These are phyloP conservation scores for Chaetothyriales sp. DNA, from an alignment of 2,329 filamentous ascomycete genomes.

Conservation along the genomic window DNA sequence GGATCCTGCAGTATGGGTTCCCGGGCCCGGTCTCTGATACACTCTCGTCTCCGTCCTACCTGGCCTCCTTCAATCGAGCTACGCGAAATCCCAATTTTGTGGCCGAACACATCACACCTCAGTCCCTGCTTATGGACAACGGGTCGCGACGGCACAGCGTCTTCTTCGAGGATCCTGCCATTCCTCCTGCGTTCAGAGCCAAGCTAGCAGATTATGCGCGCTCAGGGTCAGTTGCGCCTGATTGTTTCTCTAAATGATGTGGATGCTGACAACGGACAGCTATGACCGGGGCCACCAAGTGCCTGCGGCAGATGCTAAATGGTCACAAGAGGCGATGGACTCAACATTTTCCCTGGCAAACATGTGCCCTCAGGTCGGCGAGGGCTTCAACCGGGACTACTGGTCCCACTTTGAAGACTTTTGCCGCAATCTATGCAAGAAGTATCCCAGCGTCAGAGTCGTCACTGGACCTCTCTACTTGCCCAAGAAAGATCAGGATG, in stretches of 20 bases:
- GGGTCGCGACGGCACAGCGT: constrained; percentile 71
- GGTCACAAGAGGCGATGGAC: constrained; percentile 88
- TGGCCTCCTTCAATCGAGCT: constrained; percentile 80
- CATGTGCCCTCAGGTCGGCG: constrained; percentile 96
- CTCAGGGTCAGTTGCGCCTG: background rate
- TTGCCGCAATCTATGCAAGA: constrained; percentile 63
- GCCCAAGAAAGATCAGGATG: constrained; percentile 70
- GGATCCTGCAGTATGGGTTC: constrained; percentile 76
- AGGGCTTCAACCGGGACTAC: constrained; percentile 98
- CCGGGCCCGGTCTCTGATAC: constrained; percentile 80
- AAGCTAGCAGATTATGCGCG: constrained; percentile 88
- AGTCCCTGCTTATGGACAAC: constrained; percentile 57
- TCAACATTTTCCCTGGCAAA: constrained; percentile 86
- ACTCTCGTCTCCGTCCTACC: constrained; percentile 57
- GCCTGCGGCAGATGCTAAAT: constrained; percentile 88
- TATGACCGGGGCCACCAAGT: constrained; percentile 97
- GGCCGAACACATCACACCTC: constrained; percentile 85
- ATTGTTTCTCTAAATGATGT: background rate
- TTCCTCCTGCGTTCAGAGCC: constrained; percentile 78
- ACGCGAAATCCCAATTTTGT: constrained; percentile 90
- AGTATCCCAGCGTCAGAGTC: constrained; percentile 75
- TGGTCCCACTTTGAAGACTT: constrained; percentile 99
- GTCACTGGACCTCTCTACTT: constrained; percentile 91
- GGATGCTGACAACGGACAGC: constrained; percentile 38
- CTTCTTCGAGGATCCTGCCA: constrained; percentile 65